These are phyloP conservation scores for Umbelopsis sp. DNA, from an alignment of 371 early-diverging fungal genomes.

Conservation along the genomic window DNA sequence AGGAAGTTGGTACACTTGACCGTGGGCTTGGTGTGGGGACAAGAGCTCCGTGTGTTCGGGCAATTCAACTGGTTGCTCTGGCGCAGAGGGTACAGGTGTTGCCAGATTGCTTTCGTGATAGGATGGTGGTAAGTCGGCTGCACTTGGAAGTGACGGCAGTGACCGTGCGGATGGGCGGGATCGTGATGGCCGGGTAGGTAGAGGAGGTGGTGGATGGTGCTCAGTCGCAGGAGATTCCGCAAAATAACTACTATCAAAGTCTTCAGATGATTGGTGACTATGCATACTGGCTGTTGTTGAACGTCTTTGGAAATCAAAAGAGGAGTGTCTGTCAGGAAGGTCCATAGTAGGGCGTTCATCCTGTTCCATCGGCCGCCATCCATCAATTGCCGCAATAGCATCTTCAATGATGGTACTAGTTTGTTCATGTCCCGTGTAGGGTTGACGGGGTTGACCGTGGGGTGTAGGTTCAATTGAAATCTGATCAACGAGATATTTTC, in stretches of 20 bases:
- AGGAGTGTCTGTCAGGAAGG: not conserved
- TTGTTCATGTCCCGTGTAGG: conserved; percentile 41
- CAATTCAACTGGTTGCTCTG: conserved; percentile 31
- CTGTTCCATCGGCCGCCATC: conserved; percentile 43
- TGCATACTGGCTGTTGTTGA: no score
- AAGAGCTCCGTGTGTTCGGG: conserved; percentile 24
- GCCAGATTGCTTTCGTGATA: conserved; percentile 25
- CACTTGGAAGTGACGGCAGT: conserved; percentile 17
- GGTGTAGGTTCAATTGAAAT: conserved; percentile 47
- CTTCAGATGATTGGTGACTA: not conserved
- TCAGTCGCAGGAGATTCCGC: not conserved
- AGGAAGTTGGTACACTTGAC: conserved; percentile 20
- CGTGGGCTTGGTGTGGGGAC: conserved; percentile 1
- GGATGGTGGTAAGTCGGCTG: conserved; percentile 4
- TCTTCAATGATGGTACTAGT: conserved; percentile 45
- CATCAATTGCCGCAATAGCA: conserved; percentile 42
- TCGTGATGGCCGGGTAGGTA: conserved; percentile 16
- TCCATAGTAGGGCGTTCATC: conserved; percentile 47
- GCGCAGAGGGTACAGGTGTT: conserved; percentile 28
- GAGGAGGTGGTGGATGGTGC: not conserved
- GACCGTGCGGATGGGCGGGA: conserved; percentile 25
- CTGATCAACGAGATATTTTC: conserved; percentile 50
- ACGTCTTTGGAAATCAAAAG: not conserved
- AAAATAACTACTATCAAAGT: not conserved
- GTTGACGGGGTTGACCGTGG: conserved; percentile 28